Base-by-base conservation (phyloP, 2,329 filamentous ascomycete species). In the Clonostachys sp. region DNA sequence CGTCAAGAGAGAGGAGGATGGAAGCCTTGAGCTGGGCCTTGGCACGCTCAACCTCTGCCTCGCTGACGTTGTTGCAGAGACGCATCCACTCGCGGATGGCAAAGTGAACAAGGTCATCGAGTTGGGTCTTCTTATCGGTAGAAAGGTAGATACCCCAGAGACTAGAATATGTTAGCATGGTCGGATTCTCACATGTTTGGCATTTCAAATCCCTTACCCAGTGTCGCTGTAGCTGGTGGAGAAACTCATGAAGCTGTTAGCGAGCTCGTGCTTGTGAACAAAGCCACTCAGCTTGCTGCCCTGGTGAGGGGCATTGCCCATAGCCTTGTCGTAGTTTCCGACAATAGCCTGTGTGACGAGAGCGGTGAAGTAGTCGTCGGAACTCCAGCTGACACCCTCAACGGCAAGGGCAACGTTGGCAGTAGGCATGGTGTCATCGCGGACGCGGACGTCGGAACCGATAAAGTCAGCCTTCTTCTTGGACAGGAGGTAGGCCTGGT, bases 221-320 rank as follows among this genome's bases (percentile, higher is more conserved):
- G 94, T 99, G 72, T 99, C 94, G 66, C 91, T 97, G 78, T 99
- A 99, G 80, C 90, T 96, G 58, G 94, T 99, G 57, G 91, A 96
- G 78, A 99, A 99, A 78, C 89, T 95, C 95, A 99, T 99, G 82
- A 96, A 99, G 83, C 91, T 96, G 80, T 96, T 99, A 72, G 94
- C 94, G 53, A 99, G 83, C 70, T 91, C 86, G 75, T 97, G 84
- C 74, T 95, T 86, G 80, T 95, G 89, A 58, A 99, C 86, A 63
- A 94, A 90, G 56, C 87, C 85, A 78, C 90, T 96, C 62, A 99
- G 89, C 82, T 95, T 96, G 88, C 91, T 96, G 62, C 95, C 94
- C 66, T 96, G 87, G 78, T 96, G 94, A 56, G 91, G 87, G 51
- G 94, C 94, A 73, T 94, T 96, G 66, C 95, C 94, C 84, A 97